Percentiles rank a stretch among this genome's conserved stretches.
These are phyloP conservation scores for Trichophyton rubrum DNA, from an alignment of 2,329 filamentous ascomycete genomes.

Conservation along the genomic window DNA sequence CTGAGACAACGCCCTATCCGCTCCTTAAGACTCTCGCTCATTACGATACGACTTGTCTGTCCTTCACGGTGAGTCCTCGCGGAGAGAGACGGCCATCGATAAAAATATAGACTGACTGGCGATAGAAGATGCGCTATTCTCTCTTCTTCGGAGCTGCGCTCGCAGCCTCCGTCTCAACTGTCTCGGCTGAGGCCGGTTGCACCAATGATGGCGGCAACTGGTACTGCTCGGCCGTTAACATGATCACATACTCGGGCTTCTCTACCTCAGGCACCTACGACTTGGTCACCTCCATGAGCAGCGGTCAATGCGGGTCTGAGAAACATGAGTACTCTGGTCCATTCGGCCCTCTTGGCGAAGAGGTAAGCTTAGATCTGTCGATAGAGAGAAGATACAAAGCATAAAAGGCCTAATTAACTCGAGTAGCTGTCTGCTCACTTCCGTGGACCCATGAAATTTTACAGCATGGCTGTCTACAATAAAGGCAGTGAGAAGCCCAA, in stretches of 20 bases:
- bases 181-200: slow-evolving; percentile 11
- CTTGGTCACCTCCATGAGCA: slow-evolving; percentile 41
- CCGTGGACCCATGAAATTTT: slow-evolving; percentile 55
- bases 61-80: background rate
- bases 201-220: slow-evolving; percentile 43
- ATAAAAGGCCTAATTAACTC: background rate
- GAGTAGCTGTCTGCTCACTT: slow-evolving; percentile 57
- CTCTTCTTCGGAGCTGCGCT: slow-evolving; percentile 13
- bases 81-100: background rate
- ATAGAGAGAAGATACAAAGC: background rate
- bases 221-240: slow-evolving; percentile 53
- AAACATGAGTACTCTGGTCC: slow-evolving; percentile 41
- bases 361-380: slow-evolving; percentile 40
- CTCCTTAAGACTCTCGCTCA: background rate
- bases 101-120: background rate
- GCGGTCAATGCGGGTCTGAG: slow-evolving; percentile 33
- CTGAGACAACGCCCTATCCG: background rate
- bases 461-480: slow-evolving; percentile 57
- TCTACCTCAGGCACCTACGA: slow-evolving; percentile 51
- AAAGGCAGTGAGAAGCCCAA: slow-evolving; percentile 32
- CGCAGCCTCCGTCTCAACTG: slow-evolving; percentile 13
- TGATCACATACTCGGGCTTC: slow-evolving; percentile 56
- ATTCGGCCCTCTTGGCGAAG: slow-evolving; percentile 56
- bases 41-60: background rate
- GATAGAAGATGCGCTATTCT: slow-evolving; percentile 11